Conservation (phyloP, 768 basidiomycete species). For the Phaeotremella skinneri region DNA sequence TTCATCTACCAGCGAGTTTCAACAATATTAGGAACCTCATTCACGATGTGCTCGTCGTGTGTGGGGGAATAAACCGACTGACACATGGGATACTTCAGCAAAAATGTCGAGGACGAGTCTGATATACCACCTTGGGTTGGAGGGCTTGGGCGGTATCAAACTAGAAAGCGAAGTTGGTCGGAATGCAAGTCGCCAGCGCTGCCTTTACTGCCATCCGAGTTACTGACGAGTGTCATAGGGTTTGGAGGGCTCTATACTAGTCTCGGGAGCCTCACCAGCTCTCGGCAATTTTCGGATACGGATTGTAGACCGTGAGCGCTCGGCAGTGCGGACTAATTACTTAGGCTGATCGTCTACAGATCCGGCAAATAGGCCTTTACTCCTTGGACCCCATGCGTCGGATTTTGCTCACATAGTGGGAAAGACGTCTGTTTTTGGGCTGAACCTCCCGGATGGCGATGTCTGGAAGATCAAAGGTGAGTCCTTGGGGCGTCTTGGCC, state of each 20-base stretch:
- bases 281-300: slow-evolving; percentile 79
- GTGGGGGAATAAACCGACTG: no score
- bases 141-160: slow-evolving; percentile 78
- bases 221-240: slow-evolving; percentile 59
- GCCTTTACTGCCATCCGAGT: background rate
- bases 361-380: slow-evolving; percentile 60
- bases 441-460: slow-evolving; percentile 61
- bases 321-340: background rate
- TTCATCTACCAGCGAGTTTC: no score
- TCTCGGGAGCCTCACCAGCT: slow-evolving; percentile 71
- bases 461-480: slow-evolving; percentile 85
- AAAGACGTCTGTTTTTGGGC: slow-evolving; percentile 69
- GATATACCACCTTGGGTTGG: slow-evolving; percentile 82
- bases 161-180: slow-evolving; percentile 56
- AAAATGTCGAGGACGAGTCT: slow-evolving; percentile 66
- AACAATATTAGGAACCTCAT: no score
- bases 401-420: slow-evolving; percentile 64
- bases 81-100: slow-evolving; percentile 20
- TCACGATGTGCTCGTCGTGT: background rate
- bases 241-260: slow-evolving; percentile 64
- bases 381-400: slow-evolving; percentile 60
- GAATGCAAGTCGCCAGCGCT: background rate
- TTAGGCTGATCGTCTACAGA: slow-evolving; percentile 52
- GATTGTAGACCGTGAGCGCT: slow-evolving; percentile 66
- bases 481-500: background rate